Evolutionary conservation across 2,329 filamentous ascomycete species (phyloP).

Genomic region (Botrytis deweyae): DNA sequence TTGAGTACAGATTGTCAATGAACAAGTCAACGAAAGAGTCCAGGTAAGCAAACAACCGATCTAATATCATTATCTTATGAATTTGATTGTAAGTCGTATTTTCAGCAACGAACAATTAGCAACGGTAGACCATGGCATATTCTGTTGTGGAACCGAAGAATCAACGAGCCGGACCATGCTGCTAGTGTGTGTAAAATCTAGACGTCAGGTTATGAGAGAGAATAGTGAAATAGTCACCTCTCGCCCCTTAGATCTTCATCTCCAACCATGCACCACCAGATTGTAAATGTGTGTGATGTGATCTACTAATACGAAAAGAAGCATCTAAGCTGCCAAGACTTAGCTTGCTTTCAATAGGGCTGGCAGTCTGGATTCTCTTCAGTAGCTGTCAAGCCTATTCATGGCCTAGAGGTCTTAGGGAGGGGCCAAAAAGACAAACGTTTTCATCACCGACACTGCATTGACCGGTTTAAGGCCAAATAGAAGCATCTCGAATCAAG

Average conservation of each 20-base stretch:
- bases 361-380: background rate
- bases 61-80: too few species aligned
- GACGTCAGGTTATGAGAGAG: background rate
- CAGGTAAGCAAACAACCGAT: too few species aligned
- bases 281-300: background rate
- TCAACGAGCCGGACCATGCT: too few species aligned
- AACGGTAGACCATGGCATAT: background rate
- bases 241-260: background rate
- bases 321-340: background rate
- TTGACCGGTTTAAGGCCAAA: background rate
- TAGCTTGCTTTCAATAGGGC: background rate
- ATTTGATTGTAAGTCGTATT: background rate
- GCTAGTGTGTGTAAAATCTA: background rate
- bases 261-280: background rate
- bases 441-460: background rate
- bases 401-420: background rate
- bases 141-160: too few species aligned
- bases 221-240: background rate
- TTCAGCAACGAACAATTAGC: background rate
- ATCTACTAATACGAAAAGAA: background rate
- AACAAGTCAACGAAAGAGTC: too few species aligned
- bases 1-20: too few species aligned
- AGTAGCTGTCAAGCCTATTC: background rate
- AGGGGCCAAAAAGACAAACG: background rate
- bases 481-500: conserved; percentile 1